These are phyloP conservation scores for Cyclotella sp. DNA, from an alignment of 108 stramenopile species.

Conservation along the genomic window DNA sequence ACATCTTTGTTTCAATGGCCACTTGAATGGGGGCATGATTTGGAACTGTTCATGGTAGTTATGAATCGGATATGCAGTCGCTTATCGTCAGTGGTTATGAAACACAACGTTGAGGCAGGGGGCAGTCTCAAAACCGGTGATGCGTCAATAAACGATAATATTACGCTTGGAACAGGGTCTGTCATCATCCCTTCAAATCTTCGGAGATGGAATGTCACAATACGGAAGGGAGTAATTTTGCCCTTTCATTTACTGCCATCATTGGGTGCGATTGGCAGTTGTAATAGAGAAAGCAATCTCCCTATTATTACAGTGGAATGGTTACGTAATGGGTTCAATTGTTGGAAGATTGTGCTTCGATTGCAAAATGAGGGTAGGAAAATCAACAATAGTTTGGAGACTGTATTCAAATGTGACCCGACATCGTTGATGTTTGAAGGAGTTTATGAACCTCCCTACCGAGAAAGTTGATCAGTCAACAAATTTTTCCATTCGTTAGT, in stretches of 20 bases:
- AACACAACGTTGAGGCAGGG: neutral
- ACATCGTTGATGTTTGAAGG: neutral
- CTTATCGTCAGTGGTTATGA: conserved; percentile 20
- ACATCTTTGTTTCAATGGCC: conserved; percentile 6
- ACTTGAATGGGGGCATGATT: conserved; percentile 33
- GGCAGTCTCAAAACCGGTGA: neutral
- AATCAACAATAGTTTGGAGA: neutral
- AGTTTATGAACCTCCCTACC: neutral
- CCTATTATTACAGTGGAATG: conserved; percentile 3
- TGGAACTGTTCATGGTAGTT: conserved; percentile 45
- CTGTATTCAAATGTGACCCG: neutral
- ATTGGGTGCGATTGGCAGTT: neutral
- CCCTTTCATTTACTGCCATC: conserved; percentile 25
- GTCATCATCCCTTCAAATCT: conserved; percentile 22
- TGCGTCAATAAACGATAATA: neutral
- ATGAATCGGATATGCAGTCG: conserved; percentile 51
- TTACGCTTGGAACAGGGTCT: conserved; percentile 8
- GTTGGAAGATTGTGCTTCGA: neutral
- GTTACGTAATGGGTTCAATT: neutral
- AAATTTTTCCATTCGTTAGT: no score
- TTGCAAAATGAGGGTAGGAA: neutral
- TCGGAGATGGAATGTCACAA: conserved; percentile 25
- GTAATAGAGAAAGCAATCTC: neutral
- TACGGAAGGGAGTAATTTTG: conserved; percentile 22
- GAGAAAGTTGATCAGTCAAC: no score